Conservation (phyloP, 169 alveolate species). For the Plasmodium cynomolgi region DNA sequence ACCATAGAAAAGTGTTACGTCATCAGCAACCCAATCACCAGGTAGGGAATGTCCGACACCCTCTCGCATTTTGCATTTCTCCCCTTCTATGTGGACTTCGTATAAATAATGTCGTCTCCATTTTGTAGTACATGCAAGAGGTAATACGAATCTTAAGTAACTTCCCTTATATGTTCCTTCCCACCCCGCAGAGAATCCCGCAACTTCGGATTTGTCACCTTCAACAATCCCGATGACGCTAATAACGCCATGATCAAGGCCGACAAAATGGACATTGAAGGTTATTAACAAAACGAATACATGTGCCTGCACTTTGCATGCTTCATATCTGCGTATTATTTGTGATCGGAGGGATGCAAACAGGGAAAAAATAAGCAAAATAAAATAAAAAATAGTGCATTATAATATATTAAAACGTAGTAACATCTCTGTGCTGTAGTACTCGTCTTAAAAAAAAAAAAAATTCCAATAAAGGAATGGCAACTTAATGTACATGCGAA, state of each 20-base stretch:
- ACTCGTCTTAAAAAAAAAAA: background rate
- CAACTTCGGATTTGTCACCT: conserved; percentile 73
- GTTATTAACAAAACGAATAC: conserved; percentile 38
- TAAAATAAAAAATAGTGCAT: background rate
- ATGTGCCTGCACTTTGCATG: background rate
- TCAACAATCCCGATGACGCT: conserved; percentile 51
- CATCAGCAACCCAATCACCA: conserved; percentile 71
- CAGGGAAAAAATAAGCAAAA: background rate
- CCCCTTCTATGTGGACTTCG: background rate
- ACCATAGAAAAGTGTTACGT: conserved; percentile 69
- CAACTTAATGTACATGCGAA: background rate
- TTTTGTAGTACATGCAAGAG: background rate
- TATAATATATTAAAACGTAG: background rate
- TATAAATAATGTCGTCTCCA: background rate
- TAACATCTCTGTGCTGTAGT: background rate
- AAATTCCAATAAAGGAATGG: background rate
- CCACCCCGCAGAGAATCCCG: conserved; percentile 55
- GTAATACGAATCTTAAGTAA: background rate
- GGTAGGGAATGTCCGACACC: conserved; percentile 3
- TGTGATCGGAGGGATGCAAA: background rate
- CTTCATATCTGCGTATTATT: background rate
- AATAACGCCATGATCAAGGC: conserved; percentile 66
- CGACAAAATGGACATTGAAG: conserved; percentile 72
- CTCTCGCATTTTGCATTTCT: background rate
- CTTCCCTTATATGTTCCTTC: background rate